phyloP scores from a whole-genome alignment of 2,329 filamentous ascomycete genomes.

The Aspergillus glaucus region DNA sequence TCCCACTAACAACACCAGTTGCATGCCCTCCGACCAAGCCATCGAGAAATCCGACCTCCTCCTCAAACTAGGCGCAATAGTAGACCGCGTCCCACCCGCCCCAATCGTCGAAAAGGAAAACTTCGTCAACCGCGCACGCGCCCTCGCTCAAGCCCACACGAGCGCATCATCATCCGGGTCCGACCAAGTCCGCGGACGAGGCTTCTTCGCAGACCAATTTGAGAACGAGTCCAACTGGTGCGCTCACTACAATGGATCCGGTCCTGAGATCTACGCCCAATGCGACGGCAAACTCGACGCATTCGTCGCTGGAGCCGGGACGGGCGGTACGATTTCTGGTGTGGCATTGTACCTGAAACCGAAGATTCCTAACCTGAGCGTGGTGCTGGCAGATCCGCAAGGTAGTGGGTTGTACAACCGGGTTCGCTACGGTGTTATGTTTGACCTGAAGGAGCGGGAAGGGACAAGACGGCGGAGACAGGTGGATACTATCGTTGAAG shows the following conservation, averaged over 20 bases:
- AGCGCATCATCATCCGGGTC: slow-evolving; percentile 15
- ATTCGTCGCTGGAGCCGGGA: slow-evolving; percentile 89
- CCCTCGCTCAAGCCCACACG: slow-evolving; percentile 69
- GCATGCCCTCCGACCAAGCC: slow-evolving; percentile 91
- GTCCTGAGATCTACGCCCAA: slow-evolving; percentile 82
- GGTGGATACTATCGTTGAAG: slow-evolving; percentile 93
- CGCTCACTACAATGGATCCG: slow-evolving; percentile 75
- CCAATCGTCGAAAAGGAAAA: slow-evolving; percentile 91
- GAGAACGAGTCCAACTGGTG: slow-evolving; percentile 84
- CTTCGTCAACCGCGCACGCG: slow-evolving; percentile 86
- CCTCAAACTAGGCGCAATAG: slow-evolving; percentile 80
- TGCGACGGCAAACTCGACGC: slow-evolving; percentile 69
- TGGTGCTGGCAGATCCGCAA: slow-evolving; percentile 89
- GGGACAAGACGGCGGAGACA: slow-evolving; percentile 83
- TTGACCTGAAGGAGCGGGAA: slow-evolving; percentile 79
- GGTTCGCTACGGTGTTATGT: slow-evolving; percentile 92
- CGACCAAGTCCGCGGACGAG: slow-evolving; percentile 55
- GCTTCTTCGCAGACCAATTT: slow-evolving; percentile 95
- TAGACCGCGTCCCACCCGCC: slow-evolving; percentile 83
- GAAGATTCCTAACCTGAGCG: slow-evolving; percentile 53
- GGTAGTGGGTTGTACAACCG: slow-evolving; percentile 91
- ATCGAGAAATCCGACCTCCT: slow-evolving; percentile 85
- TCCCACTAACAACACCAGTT: slow-evolving; percentile 39
- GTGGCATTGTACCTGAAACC: slow-evolving; percentile 79
- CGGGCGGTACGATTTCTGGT: slow-evolving; percentile 86